Evolutionary conservation across 169 alveolate species (phyloP).

Genomic region (Ichthyophthirius multifiliis): DNA sequence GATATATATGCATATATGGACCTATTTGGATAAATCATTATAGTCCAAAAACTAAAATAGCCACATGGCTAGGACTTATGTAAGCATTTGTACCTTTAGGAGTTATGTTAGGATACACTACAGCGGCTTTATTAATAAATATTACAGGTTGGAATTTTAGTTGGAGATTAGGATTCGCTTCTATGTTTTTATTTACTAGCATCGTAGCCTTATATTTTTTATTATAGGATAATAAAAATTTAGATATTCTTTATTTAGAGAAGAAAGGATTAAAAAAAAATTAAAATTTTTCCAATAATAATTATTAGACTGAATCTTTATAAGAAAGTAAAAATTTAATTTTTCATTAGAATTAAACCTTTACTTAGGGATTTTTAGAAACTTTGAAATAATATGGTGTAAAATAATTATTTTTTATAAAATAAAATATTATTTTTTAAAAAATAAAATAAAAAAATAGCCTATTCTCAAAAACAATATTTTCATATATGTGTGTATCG

Average conservation of each 20-base stretch:
- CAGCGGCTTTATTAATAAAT: slow-evolving; percentile 52
- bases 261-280: background rate
- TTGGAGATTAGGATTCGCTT: slow-evolving; percentile 58
- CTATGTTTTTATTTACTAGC: slow-evolving; percentile 32
- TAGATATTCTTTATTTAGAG: slow-evolving; percentile 13
- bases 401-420: background rate
- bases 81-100: slow-evolving; percentile 66
- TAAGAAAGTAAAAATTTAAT: background rate
- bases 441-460: background rate
- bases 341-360: no score
- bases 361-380: background rate
- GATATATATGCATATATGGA: slow-evolving; percentile 64
- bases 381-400: background rate
- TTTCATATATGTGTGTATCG: background rate
- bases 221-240: slow-evolving; percentile 11
- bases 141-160: slow-evolving; percentile 20
- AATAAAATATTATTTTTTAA: background rate
- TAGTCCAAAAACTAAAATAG: slow-evolving; percentile 51
- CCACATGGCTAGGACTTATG: slow-evolving; percentile 76
- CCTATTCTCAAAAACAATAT: background rate
- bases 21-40: slow-evolving; percentile 82
- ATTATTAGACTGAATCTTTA: background rate
- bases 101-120: slow-evolving; percentile 61
- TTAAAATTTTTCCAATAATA: no score
- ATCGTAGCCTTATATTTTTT: background rate